phyloP scores from a whole-genome alignment of 1,284 basidiomycete species.

The Porogramme epimiltina region DNA sequence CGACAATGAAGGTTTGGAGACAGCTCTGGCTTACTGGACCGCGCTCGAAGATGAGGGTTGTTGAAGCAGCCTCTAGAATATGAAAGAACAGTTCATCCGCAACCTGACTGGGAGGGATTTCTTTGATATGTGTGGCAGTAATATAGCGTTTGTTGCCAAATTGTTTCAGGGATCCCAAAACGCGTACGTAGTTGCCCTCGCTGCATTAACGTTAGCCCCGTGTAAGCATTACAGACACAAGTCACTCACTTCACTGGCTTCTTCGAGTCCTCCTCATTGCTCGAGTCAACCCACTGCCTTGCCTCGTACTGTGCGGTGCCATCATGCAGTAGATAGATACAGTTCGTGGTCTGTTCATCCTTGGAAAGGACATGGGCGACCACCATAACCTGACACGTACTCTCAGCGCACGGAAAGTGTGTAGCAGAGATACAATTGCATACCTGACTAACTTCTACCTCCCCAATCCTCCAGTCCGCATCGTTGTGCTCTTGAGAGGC shows the following conservation, averaged over 20 bases:
- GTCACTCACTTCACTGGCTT: conserved; percentile 48
- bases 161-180: conserved; percentile 87
- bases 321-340: conserved; percentile 84
- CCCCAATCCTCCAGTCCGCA: conserved; percentile 86
- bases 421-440: conserved; percentile 25
- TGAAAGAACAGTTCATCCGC: conserved; percentile 80
- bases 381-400: conserved; percentile 55
- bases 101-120: conserved; percentile 2
- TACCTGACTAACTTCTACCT: conserved; percentile 81
- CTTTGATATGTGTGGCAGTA: conserved; percentile 61
- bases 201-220: conserved; percentile 43
- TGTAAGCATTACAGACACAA: neutral
- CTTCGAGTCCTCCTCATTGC: conserved; percentile 52
- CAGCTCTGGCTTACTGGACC: conserved; percentile 34
- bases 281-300: conserved; percentile 82
- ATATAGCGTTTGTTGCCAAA: conserved; percentile 87
- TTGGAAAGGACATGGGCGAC: conserved; percentile 83
- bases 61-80: conserved; percentile 55
- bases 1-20: neutral
- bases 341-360: conserved; percentile 79
- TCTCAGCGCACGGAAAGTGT: neutral
- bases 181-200: conserved; percentile 79
- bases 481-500: conserved; percentile 87
- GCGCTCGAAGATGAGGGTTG: conserved; percentile 43
- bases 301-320: conserved; percentile 89